A percentile compares a stretch with the other conserved stretches of the same genome.
phyloP scores from a whole-genome alignment of 2,329 filamentous ascomycete species.

The Trichoderma aggressivum region DNA sequence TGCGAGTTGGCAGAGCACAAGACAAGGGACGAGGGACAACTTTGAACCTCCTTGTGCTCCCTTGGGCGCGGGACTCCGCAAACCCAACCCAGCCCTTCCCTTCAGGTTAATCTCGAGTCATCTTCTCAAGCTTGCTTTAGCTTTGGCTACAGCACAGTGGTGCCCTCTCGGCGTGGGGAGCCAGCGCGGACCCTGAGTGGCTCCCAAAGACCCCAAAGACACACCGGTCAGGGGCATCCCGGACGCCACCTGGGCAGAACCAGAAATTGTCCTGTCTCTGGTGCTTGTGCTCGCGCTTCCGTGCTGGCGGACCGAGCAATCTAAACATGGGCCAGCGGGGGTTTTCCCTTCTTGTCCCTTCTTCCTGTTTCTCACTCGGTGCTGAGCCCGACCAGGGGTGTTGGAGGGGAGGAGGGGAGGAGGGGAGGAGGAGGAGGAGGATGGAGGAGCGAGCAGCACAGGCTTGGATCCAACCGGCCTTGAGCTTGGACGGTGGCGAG shows the following conservation, averaged over 20 bases:
- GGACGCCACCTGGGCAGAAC: conserved; percentile 2
- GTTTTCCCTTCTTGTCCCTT: not conserved
- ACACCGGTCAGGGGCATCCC: conserved; percentile 11
- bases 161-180: conserved; percentile 11
- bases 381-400: not conserved
- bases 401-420: not conserved
- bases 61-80: not conserved
- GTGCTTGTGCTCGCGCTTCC: not conserved
- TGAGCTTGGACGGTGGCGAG: not conserved
- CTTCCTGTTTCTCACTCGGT: not conserved
- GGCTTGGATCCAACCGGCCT: not conserved
- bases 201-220: not conserved
- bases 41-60: not conserved
- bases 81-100: not conserved
- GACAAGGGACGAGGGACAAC: not conserved
- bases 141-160: not conserved
- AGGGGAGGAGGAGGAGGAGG: not conserved
- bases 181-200: conserved; percentile 14
- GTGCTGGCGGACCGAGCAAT: not conserved
- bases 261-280: not conserved
- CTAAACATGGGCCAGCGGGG: not conserved
- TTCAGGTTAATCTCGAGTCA: not conserved
- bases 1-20: not conserved
- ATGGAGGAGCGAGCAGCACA: not conserved
- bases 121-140: not conserved